Conservation (phyloP, 306 rosid species). For the Fagus sylvatica region DNA sequence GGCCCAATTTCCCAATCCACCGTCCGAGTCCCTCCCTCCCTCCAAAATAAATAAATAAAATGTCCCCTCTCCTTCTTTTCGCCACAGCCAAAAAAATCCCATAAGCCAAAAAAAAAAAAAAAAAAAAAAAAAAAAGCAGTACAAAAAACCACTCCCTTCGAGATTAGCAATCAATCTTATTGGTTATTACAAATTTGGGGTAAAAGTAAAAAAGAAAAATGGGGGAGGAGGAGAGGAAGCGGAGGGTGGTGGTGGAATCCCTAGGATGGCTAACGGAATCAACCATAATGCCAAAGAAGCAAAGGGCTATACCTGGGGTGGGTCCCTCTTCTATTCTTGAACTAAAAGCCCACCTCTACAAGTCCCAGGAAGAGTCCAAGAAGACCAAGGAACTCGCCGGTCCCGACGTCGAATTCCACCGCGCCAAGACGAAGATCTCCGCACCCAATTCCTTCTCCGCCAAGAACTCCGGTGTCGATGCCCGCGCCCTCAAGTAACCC, state of each 20-base stretch:
- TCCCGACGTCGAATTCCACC: constrained; percentile 64
- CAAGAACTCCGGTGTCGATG: constrained; percentile 82
- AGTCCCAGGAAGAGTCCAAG: constrained; percentile 84
- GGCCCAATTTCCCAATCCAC: too few species aligned
- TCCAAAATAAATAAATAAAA: too few species aligned
- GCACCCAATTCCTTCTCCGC: constrained; percentile 48
- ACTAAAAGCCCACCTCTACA: constrained; percentile 84
- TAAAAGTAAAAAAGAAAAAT: background rate
- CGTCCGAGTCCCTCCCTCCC: too few species aligned
- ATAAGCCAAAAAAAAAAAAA: too few species aligned
- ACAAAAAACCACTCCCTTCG: too few species aligned
- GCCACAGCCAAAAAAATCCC: too few species aligned
- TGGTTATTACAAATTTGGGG: too few species aligned
- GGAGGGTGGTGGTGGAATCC: constrained; percentile 67
- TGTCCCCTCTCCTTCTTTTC: too few species aligned
- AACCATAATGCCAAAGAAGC: constrained; percentile 94
- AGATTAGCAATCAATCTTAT: too few species aligned
- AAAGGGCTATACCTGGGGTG: constrained; percentile 78
- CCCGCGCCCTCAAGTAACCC: constrained; percentile 74
- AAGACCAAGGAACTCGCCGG: constrained; percentile 63
- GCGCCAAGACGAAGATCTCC: constrained; percentile 65
- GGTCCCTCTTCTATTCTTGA: constrained; percentile 91
- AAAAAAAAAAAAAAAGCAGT: too few species aligned
- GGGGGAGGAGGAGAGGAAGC: constrained; percentile 55
- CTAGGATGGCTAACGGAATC: constrained; percentile 99